These are phyloP conservation scores for Boletus patriciae DNA, from an alignment of 768 basidiomycete species.

Conservation along the genomic window DNA sequence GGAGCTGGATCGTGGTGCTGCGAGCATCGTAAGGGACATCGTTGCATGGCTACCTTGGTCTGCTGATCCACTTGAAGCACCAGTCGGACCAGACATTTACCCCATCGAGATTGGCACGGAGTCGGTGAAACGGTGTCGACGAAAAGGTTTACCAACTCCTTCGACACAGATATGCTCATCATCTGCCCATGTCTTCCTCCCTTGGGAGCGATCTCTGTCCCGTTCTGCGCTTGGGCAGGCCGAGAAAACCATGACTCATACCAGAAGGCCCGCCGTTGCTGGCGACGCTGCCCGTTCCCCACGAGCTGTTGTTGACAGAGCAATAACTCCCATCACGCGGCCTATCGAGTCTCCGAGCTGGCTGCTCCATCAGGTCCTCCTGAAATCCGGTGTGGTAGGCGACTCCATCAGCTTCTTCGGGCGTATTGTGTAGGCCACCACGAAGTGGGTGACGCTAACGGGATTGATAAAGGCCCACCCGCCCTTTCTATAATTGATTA, in stretches of 20 bases:
- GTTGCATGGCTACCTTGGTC: constrained; percentile 11
- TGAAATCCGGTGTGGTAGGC: constrained; percentile 95
- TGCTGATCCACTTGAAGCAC: constrained; percentile 8
- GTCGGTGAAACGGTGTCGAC: constrained; percentile 46
- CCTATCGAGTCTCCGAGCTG: constrained; percentile 77
- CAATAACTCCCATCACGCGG: constrained; percentile 72
- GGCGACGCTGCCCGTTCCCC: not conserved
- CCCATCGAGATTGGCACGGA: constrained; percentile 47
- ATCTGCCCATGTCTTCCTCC: constrained; percentile 27
- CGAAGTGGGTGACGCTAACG: constrained; percentile 86
- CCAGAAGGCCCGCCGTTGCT: not conserved
- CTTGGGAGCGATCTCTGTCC: constrained; percentile 21
- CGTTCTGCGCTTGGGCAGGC: constrained; percentile 16
- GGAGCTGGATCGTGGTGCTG: constrained; percentile 15
- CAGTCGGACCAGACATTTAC: constrained; percentile 34
- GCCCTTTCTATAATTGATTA: constrained; percentile 88
- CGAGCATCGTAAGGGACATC: constrained; percentile 22
- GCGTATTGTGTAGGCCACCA: constrained; percentile 50
- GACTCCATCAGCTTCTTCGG: constrained; percentile 64
- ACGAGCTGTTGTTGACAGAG: constrained; percentile 55
- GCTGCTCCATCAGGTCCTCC: constrained; percentile 87
- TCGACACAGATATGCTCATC: constrained; percentile 45
- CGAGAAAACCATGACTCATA: constrained; percentile 5
- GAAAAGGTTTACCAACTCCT: constrained; percentile 51
- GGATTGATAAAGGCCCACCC: constrained; percentile 89